Conservation (phyloP, 208 protist species). For the Kentomonas sorsogonicus region DNA sequence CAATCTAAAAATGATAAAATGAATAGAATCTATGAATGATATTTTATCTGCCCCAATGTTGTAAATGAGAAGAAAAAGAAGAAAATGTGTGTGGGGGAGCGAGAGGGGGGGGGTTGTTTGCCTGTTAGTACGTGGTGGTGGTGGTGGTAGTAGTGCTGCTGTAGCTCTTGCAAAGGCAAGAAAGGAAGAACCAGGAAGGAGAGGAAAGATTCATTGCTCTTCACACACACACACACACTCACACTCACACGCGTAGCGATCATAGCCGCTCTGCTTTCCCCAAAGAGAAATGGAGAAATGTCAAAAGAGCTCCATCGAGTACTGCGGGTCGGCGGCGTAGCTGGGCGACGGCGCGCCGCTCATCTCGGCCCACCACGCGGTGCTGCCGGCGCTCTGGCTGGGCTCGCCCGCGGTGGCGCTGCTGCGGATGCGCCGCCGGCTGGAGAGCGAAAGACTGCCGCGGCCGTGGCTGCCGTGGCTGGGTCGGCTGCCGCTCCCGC, state of each 20-base stretch:
- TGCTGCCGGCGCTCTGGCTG: conserved; percentile 21
- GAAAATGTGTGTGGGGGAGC: not conserved
- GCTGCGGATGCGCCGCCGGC: too few species aligned
- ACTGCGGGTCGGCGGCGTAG: conserved; percentile 81
- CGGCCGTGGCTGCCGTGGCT: conserved; percentile 12
- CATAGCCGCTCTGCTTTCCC: not conserved
- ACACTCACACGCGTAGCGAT: too few species aligned
- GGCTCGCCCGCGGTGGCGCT: too few species aligned
- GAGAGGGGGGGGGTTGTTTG: too few species aligned
- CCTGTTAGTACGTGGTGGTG: too few species aligned
- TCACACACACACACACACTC: too few species aligned
- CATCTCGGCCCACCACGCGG: conserved; percentile 83
- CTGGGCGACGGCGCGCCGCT: conserved; percentile 71
- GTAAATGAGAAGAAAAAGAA: conserved; percentile 13
- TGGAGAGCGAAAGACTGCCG: too few species aligned
- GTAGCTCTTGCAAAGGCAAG: not conserved
- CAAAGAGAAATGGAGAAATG: conserved; percentile 6
- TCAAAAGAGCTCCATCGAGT: conserved; percentile 89
- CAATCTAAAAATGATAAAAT: conserved; percentile 3
- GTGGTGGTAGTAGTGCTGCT: too few species aligned
- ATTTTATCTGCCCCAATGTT: conserved; percentile 4
- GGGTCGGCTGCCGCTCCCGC: conserved; percentile 21
- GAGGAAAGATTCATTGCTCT: too few species aligned
- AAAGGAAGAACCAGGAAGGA: too few species aligned
- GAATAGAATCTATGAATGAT: conserved; percentile 2